A percentile compares a stretch with the other conserved stretches of the same genome.
Evolutionary conservation across 2,329 filamentous ascomycete genomes (phyloP).

Genomic region (Didymella pinodella): DNA sequence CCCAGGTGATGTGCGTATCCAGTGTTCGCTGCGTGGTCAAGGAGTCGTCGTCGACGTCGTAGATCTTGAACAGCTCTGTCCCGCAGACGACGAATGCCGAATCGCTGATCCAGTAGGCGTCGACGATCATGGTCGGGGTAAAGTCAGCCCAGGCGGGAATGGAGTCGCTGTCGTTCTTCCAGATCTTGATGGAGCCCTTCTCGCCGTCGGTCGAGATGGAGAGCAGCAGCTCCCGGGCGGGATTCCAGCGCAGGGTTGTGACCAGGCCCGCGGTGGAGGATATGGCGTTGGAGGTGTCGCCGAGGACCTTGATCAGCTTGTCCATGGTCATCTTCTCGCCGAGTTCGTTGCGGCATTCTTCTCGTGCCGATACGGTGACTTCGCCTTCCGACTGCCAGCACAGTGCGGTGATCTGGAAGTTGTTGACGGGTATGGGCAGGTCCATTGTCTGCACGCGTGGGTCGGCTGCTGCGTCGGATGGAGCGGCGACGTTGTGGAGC

Average conservation of each 20-base stretch:
- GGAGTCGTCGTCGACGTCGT: constrained; percentile 43
- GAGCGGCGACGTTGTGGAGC: constrained; percentile 41
- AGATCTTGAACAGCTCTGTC: constrained; percentile 50
- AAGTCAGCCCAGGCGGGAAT: constrained; percentile 54
- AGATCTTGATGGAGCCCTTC: constrained; percentile 50
- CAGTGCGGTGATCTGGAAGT: constrained; percentile 47
- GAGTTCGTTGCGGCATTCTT: constrained; percentile 47
- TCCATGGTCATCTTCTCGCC: constrained; percentile 50
- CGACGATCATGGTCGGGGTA: constrained; percentile 52
- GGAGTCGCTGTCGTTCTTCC: constrained; percentile 46
- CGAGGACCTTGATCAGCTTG: constrained; percentile 48
- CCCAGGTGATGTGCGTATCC: constrained; percentile 46
- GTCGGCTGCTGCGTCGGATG: constrained; percentile 13
- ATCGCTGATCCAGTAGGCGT: constrained; percentile 56
- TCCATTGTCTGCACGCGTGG: constrained; percentile 32
- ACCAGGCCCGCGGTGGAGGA: constrained; percentile 50
- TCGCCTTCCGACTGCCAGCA: constrained; percentile 48
- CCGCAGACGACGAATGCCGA: constrained; percentile 56
- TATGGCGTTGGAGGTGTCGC: constrained; percentile 42
- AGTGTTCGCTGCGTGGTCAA: constrained; percentile 43
- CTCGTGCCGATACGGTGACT: constrained; percentile 46
- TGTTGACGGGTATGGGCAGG: constrained; percentile 39
- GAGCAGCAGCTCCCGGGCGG: constrained; percentile 43
- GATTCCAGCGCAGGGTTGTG: constrained; percentile 49
- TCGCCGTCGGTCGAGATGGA: constrained; percentile 52